Percentiles rank a stretch among this genome's conserved stretches.
These are phyloP conservation scores for Pleurotus citrinopileatus DNA, from an alignment of 768 basidiomycete genomes.

Conservation along the genomic window DNA sequence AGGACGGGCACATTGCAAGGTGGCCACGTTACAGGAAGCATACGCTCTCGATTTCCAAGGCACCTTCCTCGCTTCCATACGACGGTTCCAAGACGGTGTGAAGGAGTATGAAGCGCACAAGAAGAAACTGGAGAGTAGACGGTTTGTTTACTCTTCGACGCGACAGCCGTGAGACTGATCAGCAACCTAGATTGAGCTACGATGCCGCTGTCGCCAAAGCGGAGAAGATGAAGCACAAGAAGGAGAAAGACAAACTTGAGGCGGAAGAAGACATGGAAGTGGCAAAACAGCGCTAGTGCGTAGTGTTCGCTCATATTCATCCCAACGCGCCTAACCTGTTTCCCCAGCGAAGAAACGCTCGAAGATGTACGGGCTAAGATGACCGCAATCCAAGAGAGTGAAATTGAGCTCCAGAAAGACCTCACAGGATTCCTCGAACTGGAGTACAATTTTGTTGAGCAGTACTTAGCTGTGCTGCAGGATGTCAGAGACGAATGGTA, in stretches of 20 bases:
- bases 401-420: constrained; percentile 67
- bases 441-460: constrained; percentile 70
- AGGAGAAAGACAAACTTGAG: constrained; percentile 75
- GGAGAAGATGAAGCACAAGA: constrained; percentile 73
- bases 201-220: constrained; percentile 73
- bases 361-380: constrained; percentile 84
- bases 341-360: constrained; percentile 73
- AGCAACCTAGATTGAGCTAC: constrained; percentile 58
- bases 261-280: constrained; percentile 80
- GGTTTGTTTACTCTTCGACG: constrained; percentile 40
- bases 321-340: constrained; percentile 7
- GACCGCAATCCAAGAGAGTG: constrained; percentile 76
- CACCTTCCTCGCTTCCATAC: constrained; percentile 67
- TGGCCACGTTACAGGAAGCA: constrained; percentile 83
- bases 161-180: background rate
- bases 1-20: constrained; percentile 82
- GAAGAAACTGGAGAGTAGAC: constrained; percentile 85
- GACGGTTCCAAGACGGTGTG: constrained; percentile 66
- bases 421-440: constrained; percentile 69
- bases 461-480: constrained; percentile 70
- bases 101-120: constrained; percentile 78
- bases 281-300: constrained; percentile 75
- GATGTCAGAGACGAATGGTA: constrained; percentile 71
- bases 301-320: constrained; percentile 10
- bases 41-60: constrained; percentile 72